These are phyloP conservation scores for Ceratobasidium sp. DNA, from an alignment of 1,284 basidiomycete genomes.

Conservation along the genomic window DNA sequence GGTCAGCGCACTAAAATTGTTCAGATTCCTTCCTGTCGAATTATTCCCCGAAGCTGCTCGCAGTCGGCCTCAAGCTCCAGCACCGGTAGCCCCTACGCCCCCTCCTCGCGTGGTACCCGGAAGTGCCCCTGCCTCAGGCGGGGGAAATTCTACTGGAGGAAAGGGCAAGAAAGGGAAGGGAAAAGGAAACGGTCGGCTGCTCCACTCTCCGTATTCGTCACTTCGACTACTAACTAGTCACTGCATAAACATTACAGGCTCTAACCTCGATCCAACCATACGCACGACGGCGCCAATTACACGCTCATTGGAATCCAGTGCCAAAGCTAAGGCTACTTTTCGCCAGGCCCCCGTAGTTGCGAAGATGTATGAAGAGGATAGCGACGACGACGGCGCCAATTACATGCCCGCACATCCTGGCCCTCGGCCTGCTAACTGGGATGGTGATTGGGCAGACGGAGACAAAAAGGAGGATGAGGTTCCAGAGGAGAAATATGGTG, in stretches of 20 bases:
- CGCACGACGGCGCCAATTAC: constrained; percentile 21
- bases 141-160: neutral
- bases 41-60: constrained; percentile 26
- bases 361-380: constrained; percentile 25
- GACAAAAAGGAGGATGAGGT: neutral
- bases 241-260: neutral
- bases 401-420: constrained; percentile 15
- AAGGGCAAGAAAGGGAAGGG: constrained; percentile 36
- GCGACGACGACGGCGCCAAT: constrained; percentile 29
- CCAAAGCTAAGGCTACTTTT: constrained; percentile 32
- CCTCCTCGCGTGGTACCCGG: constrained; percentile 39
- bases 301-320: constrained; percentile 25
- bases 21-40: constrained; percentile 25
- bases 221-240: neutral
- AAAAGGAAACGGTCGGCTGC: neutral
- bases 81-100: neutral
- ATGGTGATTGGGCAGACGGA: neutral
- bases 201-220: too few relatives aligned
- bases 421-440: constrained; percentile 2
- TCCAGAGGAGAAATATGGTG: neutral
- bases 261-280: constrained; percentile 6
- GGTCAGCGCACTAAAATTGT: constrained; percentile 22
- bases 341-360: neutral
- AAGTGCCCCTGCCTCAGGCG: neutral
- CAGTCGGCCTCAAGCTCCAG: neutral